Percentiles rank a stretch among this genome's conserved stretches.
Conservation (phyloP, 768 basidiomycete genomes). For the Podaxis sp. region DNA sequence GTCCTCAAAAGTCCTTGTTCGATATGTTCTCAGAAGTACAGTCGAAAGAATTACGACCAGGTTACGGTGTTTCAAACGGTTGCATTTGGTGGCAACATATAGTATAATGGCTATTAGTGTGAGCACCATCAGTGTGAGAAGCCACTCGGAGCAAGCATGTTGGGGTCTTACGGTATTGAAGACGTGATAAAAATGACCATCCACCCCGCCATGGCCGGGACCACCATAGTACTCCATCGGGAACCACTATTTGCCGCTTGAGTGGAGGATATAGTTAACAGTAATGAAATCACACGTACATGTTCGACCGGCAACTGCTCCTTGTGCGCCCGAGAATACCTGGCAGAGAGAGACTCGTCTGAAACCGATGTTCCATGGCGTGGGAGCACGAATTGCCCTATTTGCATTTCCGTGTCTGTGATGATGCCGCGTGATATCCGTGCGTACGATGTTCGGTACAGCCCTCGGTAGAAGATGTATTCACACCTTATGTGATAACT, state of each 20-base stretch:
- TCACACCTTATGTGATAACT: slow-evolving; percentile 59
- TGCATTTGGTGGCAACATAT: slow-evolving; percentile 31
- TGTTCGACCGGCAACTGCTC: slow-evolving; percentile 61
- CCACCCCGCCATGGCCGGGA: slow-evolving; percentile 48
- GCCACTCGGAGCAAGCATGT: background rate
- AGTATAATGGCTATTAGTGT: slow-evolving; percentile 33
- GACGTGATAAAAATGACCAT: slow-evolving; percentile 76
- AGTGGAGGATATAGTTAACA: background rate
- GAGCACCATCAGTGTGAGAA: background rate
- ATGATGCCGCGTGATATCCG: slow-evolving; percentile 78
- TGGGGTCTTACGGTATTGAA: slow-evolving; percentile 54
- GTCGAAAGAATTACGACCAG: background rate
- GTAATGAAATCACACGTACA: slow-evolving; percentile 33
- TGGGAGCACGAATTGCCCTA: slow-evolving; percentile 81
- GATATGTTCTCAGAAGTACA: background rate
- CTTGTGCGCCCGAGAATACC: slow-evolving; percentile 65
- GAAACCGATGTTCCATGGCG: slow-evolving; percentile 45
- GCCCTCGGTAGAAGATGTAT: slow-evolving; percentile 81
- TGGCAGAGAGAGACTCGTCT: slow-evolving; percentile 56
- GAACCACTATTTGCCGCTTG: slow-evolving; percentile 54
- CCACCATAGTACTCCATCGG: slow-evolving; percentile 66
- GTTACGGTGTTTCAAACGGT: slow-evolving; percentile 3
- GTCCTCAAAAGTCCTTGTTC: background rate
- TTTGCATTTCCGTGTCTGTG: slow-evolving; percentile 88
- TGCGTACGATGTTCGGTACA: slow-evolving; percentile 79